phyloP scores from a whole-genome alignment of 2,329 filamentous ascomycete species.

The Beauveria varroae region DNA sequence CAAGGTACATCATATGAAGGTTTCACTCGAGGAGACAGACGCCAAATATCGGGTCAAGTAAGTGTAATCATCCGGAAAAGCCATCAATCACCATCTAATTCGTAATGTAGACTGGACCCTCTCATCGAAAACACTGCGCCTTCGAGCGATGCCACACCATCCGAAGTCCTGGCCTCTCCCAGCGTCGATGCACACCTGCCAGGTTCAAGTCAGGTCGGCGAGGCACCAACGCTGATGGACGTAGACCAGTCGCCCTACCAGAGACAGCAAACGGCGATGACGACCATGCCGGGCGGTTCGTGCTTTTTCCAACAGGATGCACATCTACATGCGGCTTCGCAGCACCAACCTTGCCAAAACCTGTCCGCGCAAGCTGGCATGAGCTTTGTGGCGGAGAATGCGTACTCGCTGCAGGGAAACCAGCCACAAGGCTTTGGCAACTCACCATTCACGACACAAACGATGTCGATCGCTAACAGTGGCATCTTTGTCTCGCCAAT shows the following conservation, averaged over 20 bases:
- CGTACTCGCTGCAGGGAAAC: neutral
- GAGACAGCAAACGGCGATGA: neutral
- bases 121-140: neutral
- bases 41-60: neutral
- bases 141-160: neutral
- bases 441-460: neutral
- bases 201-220: neutral
- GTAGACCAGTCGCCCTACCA: neutral
- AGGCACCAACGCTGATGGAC: neutral
- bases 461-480: neutral
- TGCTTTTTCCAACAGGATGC: neutral
- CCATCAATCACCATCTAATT: neutral
- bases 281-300: neutral
- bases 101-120: neutral
- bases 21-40: neutral
- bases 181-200: neutral
- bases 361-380: neutral
- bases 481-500: neutral
- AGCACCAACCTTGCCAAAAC: neutral
- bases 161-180: neutral
- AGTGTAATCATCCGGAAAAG: neutral
- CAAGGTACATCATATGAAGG: conserved; percentile 50
- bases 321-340: neutral
- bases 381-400: neutral
- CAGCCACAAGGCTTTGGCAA: neutral